These are phyloP conservation scores for Primulina eburnea DNA, from an alignment of 257 asterid species.

Conservation along the genomic window DNA sequence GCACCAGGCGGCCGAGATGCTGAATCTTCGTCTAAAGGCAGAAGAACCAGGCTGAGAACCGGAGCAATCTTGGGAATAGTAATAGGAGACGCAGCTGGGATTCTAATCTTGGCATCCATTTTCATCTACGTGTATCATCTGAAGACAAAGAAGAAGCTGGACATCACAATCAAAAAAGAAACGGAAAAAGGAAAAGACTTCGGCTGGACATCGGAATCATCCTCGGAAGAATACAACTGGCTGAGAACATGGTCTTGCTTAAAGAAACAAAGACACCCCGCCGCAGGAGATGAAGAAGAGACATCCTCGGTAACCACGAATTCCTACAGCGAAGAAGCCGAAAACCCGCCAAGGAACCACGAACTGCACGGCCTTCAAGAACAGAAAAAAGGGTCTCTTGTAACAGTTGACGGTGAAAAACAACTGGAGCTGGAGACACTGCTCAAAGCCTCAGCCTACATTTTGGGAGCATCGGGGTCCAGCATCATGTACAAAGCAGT, in stretches of 20 bases:
- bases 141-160: slow-evolving; percentile 42
- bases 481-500: slow-evolving; percentile 97
- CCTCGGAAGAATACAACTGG: slow-evolving; percentile 72
- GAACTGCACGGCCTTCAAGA: slow-evolving; percentile 27
- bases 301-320: slow-evolving; percentile 47
- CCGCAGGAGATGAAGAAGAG: slow-evolving; percentile 22
- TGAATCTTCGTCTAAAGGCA: not conserved
- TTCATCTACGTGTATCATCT: slow-evolving; percentile 37
- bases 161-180: slow-evolving; percentile 34
- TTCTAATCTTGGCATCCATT: slow-evolving; percentile 47
- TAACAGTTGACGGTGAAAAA: slow-evolving; percentile 77
- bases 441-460: slow-evolving; percentile 90
- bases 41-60: slow-evolving; percentile 35
- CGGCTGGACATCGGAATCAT: slow-evolving; percentile 74
- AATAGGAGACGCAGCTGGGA: slow-evolving; percentile 63
- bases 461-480: slow-evolving; percentile 87
- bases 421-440: slow-evolving; percentile 79
- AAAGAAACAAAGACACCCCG: slow-evolving; percentile 42
- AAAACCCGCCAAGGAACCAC: slow-evolving; percentile 15
- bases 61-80: slow-evolving; percentile 76
- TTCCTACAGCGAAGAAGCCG: slow-evolving; percentile 38
- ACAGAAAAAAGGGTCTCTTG: slow-evolving; percentile 67
- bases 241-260: slow-evolving; percentile 73
- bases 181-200: slow-evolving; percentile 51
- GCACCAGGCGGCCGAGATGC: slow-evolving; percentile 9